A percentile compares a stretch with the other conserved stretches of the same genome.
Conservation (phyloP, 2,329 filamentous ascomycete species). For the Amylocarpus encephaloides region DNA sequence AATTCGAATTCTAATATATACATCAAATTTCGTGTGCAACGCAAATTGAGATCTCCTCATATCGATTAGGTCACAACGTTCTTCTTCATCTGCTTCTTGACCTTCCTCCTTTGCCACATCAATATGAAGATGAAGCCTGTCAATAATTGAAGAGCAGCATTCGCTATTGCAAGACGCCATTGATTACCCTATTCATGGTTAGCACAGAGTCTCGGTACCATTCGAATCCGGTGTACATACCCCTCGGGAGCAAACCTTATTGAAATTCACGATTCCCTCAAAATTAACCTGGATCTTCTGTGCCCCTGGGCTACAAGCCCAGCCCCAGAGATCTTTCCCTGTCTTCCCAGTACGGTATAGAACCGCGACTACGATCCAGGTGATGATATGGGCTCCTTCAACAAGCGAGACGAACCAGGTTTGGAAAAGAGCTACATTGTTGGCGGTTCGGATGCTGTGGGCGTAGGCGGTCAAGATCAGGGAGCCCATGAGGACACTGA, state of each 20-base stretch:
- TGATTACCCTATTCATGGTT: background rate
- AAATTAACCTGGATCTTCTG: slow-evolving; percentile 18
- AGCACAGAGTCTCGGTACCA: no score
- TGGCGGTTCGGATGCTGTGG: slow-evolving; percentile 13
- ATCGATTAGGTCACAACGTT: background rate
- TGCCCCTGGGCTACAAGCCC: slow-evolving; percentile 17
- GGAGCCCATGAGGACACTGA: slow-evolving; percentile 13
- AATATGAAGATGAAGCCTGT: slow-evolving; percentile 1
- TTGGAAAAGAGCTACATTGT: slow-evolving; percentile 11
- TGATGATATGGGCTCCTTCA: slow-evolving; percentile 11
- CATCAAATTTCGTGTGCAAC: background rate
- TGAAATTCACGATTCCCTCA: slow-evolving; percentile 18
- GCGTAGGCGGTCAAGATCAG: slow-evolving; percentile 14
- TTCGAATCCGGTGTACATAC: slow-evolving; percentile 8
- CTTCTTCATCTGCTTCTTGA: slow-evolving; percentile 5
- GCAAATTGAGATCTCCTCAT: background rate
- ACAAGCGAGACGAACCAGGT: slow-evolving; percentile 5
- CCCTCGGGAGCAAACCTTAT: slow-evolving; percentile 15
- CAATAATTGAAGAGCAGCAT: slow-evolving; percentile 6
- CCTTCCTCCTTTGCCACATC: slow-evolving; percentile 6
- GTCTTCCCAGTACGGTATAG: slow-evolving; percentile 18
- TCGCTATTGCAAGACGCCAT: slow-evolving; percentile 8
- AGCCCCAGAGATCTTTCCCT: slow-evolving; percentile 21
- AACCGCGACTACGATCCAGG: slow-evolving; percentile 17
- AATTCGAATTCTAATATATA: background rate